Conservation (phyloP, 1,284 basidiomycete genomes). For the Athelia psychrophila region DNA sequence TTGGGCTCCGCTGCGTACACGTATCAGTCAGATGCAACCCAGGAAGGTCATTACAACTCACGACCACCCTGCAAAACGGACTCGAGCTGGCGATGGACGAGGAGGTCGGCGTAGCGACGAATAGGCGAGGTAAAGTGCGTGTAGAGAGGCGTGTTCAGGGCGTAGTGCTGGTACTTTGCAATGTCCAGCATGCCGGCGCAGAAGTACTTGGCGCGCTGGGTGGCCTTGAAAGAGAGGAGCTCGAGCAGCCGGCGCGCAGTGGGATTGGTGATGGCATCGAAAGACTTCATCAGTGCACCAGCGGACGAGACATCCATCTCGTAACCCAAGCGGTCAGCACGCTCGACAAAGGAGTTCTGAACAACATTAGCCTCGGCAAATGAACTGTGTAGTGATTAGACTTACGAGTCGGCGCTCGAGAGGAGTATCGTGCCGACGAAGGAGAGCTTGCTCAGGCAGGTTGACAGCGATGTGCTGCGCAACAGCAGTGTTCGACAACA, state of each 20-base stretch:
- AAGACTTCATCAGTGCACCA: conserved; percentile 82
- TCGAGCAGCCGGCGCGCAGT: conserved; percentile 75
- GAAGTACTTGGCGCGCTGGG: conserved; percentile 95
- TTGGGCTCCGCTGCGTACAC: conserved; percentile 63
- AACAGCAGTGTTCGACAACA: conserved; percentile 87
- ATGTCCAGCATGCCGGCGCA: conserved; percentile 99
- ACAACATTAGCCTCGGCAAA: conserved; percentile 6
- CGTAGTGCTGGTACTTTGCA: conserved; percentile 95
- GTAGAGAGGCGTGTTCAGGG: conserved; percentile 89
- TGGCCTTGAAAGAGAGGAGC: conserved; percentile 84
- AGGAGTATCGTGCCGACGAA: conserved; percentile 92
- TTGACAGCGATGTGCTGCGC: conserved; percentile 93
- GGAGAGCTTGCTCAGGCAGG: conserved; percentile 91
- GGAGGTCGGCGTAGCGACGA: conserved; percentile 90
- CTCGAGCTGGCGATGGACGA: conserved; percentile 97
- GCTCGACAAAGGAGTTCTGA: conserved; percentile 73
- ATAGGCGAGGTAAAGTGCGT: conserved; percentile 97
- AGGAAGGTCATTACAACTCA: conserved; percentile 29
- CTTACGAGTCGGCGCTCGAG: conserved; percentile 84
- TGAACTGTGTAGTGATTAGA: conserved; percentile 1
- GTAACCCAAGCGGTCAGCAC: conserved; percentile 83
- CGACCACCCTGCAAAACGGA: conserved; percentile 77
- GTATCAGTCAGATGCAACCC: conserved; percentile 5
- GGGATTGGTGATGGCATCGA: conserved; percentile 71
- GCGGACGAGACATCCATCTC: conserved; percentile 80